Evolutionary conservation across 2,329 filamentous ascomycete genomes (phyloP), one percentile per base, ranked within the genome.

Genomic region (Cytospora paraplurivora): DNA sequence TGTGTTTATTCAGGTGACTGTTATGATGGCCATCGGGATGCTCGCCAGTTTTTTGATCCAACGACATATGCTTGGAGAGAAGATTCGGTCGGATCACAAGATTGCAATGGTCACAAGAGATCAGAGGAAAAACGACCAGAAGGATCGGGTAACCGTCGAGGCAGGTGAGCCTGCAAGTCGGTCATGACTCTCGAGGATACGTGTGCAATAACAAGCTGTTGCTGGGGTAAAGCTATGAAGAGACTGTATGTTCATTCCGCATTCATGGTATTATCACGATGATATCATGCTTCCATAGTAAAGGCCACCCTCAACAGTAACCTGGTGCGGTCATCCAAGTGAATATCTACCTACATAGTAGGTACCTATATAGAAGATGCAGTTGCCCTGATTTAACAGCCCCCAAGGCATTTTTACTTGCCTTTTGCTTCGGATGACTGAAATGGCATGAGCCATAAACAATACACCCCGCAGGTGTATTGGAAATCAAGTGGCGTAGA

Each of bases 1-100:
- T 17, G 60, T 62, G 1, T 62, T 62, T 1, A 62, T 62, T 32
- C 51, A 58, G 53, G 60, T 62, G 21, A 55, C 60, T n/a, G 60
- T 55, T 0, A 44, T 58, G 13, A 62, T 62, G 60, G 60, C 53
- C 49, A 47, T 55, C 5, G 60, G 44, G 3, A 62, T 62, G 60
- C n/a, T 62, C 7, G 52, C 55, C 6, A 62, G 60, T 35, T 52
- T 58, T 15, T 10, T 62, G 12, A 58, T 62, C 13, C 34, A 41
- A 13, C 58, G 15, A 27, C 60, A 62, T 35, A n/a, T 37, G 47
- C 60, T 62, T 3, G 60, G 60, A 1, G 60, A 62, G 55, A 62
- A 51, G 35, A 41, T 62, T 1, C 41, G 60, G 11, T 62, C 60
- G 12, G 60, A 62, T 13, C 60, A 62, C 32, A 62, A 62, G 51